Evolutionary conservation across 1,284 basidiomycete species (phyloP).

Genomic region (Ganoderma resinaceum): DNA sequence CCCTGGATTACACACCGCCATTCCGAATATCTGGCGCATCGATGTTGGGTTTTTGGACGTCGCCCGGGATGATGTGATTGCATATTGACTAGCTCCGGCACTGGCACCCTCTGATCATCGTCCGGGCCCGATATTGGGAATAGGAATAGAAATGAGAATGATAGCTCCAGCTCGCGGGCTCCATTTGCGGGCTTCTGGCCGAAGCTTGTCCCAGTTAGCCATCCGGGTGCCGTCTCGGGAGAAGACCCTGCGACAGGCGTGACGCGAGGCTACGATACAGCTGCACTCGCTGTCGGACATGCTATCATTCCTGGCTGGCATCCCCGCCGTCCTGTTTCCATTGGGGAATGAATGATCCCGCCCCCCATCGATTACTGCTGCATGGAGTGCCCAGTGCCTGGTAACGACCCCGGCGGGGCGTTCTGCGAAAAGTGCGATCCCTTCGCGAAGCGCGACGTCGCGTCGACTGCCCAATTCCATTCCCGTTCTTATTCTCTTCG

Average conservation of each 20-base stretch:
- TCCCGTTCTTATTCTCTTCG: neutral
- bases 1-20: neutral
- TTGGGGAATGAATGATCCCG: neutral
- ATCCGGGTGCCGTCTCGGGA: neutral
- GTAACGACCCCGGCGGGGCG: neutral
- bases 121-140: neutral
- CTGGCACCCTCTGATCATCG: neutral
- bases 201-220: constrained; percentile 1
- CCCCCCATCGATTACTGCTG: neutral
- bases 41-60: neutral
- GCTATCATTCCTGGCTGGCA: neutral
- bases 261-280: neutral
- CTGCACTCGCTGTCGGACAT: neutral
- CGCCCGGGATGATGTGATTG: neutral
- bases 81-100: neutral
- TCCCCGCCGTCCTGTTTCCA: neutral
- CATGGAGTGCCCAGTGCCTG: neutral
- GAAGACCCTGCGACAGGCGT: no score
- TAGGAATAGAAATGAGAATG: neutral
- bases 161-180: neutral
- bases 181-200: neutral
- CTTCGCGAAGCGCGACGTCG: neutral
- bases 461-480: neutral
- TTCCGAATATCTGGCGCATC: neutral
- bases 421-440: neutral